Conservation (phyloP, 1,284 basidiomycete genomes). For the Malassezia pachydermatis region DNA sequence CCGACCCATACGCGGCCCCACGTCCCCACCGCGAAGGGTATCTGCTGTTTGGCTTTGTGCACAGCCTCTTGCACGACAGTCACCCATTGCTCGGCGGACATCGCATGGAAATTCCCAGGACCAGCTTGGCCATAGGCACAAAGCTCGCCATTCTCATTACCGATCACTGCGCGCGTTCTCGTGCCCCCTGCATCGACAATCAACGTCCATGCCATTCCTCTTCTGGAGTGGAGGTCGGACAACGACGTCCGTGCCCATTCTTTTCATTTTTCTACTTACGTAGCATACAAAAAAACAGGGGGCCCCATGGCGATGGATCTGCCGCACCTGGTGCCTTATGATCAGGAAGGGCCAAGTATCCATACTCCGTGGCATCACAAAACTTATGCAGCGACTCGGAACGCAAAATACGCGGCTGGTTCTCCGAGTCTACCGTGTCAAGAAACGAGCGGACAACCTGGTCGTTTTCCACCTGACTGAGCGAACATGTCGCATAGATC, state of each 20-base stretch:
- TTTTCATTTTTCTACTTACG: background rate
- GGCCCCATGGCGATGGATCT: slow-evolving; percentile 6
- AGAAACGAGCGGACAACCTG: slow-evolving; percentile 7
- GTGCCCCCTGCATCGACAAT: slow-evolving; percentile 32
- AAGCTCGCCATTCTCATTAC: slow-evolving; percentile 14
- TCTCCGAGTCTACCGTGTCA: background rate
- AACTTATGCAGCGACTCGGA: background rate
- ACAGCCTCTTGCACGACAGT: background rate
- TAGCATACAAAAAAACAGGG: slow-evolving; percentile 10
- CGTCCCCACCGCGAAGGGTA: background rate
- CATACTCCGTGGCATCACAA: slow-evolving; percentile 7
- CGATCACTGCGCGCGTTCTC: slow-evolving; percentile 22
- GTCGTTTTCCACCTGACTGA: slow-evolving; percentile 9
- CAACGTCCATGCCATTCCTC: no score
- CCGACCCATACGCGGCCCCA: slow-evolving; percentile 28
- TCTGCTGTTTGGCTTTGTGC: background rate
- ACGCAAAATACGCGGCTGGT: background rate
- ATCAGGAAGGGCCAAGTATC: slow-evolving; percentile 5
- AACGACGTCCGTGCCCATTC: background rate
- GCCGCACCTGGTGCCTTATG: background rate
- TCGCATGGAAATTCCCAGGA: slow-evolving; percentile 22
- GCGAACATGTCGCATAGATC: slow-evolving; percentile 11
- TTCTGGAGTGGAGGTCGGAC: no score
- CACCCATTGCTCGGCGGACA: slow-evolving; percentile 15
- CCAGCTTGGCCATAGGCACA: slow-evolving; percentile 21